These are phyloP conservation scores for Trichoderma asperelloides DNA, from an alignment of 495 filamentous ascomycete species.

Conservation along the genomic window DNA sequence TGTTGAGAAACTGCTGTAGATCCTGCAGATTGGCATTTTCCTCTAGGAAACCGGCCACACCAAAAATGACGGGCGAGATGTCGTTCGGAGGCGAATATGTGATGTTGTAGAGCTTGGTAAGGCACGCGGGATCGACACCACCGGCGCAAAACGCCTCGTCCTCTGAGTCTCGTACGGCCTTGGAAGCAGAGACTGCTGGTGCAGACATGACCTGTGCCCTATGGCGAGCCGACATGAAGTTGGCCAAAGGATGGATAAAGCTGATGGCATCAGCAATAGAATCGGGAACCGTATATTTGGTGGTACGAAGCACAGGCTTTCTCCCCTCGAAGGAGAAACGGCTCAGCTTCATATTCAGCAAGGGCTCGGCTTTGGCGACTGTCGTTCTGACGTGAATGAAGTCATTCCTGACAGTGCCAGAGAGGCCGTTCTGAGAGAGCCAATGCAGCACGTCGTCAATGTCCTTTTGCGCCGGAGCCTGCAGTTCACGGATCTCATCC, in stretches of 20 bases:
- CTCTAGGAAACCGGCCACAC: constrained; percentile 61
- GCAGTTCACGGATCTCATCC: constrained; percentile 22
- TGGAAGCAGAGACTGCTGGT: constrained; percentile 9
- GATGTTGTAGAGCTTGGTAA: constrained; percentile 33
- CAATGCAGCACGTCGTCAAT: constrained; percentile 24
- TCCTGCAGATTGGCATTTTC: constrained; percentile 55
- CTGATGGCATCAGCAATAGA: constrained; percentile 30
- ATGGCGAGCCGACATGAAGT: constrained; percentile 28
- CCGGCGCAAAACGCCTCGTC: constrained; percentile 18
- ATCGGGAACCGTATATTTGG: constrained; percentile 39
- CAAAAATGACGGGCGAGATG: constrained; percentile 34
- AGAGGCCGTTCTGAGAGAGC: constrained; percentile 25
- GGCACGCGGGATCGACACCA: constrained; percentile 28
- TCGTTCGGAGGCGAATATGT: constrained; percentile 19
- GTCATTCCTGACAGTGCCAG: constrained; percentile 19
- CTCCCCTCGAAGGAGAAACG: constrained; percentile 25
- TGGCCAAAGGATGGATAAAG: constrained; percentile 33
- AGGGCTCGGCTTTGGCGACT: constrained; percentile 22
- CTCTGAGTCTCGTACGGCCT: background rate
- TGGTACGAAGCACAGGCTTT: constrained; percentile 23
- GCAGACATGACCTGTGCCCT: constrained; percentile 3
- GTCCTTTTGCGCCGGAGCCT: constrained; percentile 17
- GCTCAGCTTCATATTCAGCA: constrained; percentile 29
- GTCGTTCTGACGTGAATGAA: constrained; percentile 27
- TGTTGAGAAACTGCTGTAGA: constrained; percentile 42